These are phyloP conservation scores for Amanita polypyramis DNA, from an alignment of 768 basidiomycete species.

Conservation along the genomic window DNA sequence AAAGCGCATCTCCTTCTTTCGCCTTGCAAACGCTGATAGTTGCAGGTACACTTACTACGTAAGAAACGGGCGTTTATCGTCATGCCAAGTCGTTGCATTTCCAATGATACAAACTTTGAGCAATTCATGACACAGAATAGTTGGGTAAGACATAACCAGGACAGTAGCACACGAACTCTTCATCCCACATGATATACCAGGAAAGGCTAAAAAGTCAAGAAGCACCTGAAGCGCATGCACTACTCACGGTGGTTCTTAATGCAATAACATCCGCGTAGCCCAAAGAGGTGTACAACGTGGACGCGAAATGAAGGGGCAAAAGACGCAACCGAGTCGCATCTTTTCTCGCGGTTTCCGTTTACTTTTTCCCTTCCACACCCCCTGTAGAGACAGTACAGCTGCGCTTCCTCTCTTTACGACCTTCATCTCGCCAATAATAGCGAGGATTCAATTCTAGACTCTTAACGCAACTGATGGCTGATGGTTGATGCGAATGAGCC, in stretches of 20 bases:
- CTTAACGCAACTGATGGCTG: not conserved
- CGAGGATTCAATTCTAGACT: not conserved
- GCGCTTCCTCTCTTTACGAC: not conserved
- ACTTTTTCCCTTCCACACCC: not conserved
- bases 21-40: not conserved
- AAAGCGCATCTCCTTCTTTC: not conserved
- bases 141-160: not conserved
- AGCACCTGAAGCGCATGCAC: slow-evolving; percentile 2
- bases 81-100: not conserved
- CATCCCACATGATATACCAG: not conserved
- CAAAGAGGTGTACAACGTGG: not conserved
- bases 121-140: not conserved
- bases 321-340: not conserved
- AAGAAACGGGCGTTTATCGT: not conserved
- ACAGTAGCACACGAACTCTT: not conserved
- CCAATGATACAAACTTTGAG: not conserved
- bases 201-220: slow-evolving; percentile 1
- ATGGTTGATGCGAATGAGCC: not conserved
- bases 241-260: slow-evolving; percentile 3
- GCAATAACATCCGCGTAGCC: slow-evolving; percentile 7
- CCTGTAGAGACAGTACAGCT: not conserved
- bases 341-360: too few relatives aligned
- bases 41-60: slow-evolving; percentile 4
- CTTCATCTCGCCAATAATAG: not conserved
- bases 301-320: not conserved